A percentile compares a stretch with the other conserved stretches of the same genome.
phyloP scores from a whole-genome alignment of 768 basidiomycete species.

The Daedaleopsis nitida region DNA sequence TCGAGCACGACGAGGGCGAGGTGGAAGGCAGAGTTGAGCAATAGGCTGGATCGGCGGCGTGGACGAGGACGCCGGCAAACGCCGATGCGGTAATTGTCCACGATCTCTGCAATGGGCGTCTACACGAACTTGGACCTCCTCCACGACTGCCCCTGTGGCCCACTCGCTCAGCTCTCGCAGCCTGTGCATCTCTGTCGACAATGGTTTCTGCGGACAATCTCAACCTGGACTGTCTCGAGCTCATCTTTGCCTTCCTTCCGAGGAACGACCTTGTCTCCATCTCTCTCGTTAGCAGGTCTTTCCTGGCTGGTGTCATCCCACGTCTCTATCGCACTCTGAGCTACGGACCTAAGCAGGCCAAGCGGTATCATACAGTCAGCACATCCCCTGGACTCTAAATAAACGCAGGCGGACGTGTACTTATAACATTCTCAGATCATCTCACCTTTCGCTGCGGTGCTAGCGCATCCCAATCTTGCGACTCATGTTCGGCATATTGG shows the following conservation, averaged over 20 bases:
- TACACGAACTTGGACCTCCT: background rate
- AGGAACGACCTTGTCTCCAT: slow-evolving; percentile 57
- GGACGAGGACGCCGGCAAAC: slow-evolving; percentile 15
- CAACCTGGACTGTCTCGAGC: slow-evolving; percentile 71
- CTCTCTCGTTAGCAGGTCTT: slow-evolving; percentile 66
- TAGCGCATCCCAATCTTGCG: slow-evolving; percentile 52
- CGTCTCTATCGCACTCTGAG: slow-evolving; percentile 59
- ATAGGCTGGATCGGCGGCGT: slow-evolving; percentile 16
- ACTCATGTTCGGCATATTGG: slow-evolving; percentile 64
- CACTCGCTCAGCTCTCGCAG: background rate
- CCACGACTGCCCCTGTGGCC: background rate
- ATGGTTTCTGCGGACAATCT: slow-evolving; percentile 73
- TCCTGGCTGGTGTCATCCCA: slow-evolving; percentile 64
- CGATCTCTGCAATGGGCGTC: slow-evolving; percentile 9
- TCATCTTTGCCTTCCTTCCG: slow-evolving; percentile 58
- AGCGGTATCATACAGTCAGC: slow-evolving; percentile 55
- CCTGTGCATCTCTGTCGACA: background rate
- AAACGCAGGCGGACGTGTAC: background rate
- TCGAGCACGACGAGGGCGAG: slow-evolving; percentile 27
- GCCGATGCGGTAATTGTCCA: slow-evolving; percentile 10
- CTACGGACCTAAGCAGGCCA: slow-evolving; percentile 58
- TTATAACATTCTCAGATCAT: slow-evolving; percentile 34
- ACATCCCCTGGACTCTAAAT: background rate
- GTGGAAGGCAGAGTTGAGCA: slow-evolving; percentile 1
- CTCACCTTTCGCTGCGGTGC: slow-evolving; percentile 64